phyloP scores from a whole-genome alignment of 768 basidiomycete species.

The Trametes gibbosa region DNA sequence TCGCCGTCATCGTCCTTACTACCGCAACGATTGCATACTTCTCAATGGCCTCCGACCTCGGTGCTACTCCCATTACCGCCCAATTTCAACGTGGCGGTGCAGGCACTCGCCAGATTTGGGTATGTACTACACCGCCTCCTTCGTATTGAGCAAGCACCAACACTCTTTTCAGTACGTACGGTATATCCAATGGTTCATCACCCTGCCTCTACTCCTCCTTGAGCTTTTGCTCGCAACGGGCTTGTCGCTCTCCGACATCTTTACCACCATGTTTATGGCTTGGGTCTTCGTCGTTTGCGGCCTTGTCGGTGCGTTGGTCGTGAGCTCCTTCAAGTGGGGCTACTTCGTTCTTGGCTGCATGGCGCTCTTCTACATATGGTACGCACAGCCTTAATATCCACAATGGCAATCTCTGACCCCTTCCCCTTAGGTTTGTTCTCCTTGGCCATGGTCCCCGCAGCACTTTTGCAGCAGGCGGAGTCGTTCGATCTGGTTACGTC shows the following conservation, averaged over 20 bases:
- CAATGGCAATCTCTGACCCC: constrained; percentile 2
- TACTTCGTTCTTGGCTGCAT: constrained; percentile 47
- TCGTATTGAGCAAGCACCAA: neutral
- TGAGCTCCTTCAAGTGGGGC: constrained; percentile 52
- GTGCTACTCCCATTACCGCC: constrained; percentile 41
- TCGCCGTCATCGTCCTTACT: constrained; percentile 44
- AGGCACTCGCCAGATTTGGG: constrained; percentile 40
- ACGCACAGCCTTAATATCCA: constrained; percentile 23
- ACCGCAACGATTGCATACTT: constrained; percentile 50
- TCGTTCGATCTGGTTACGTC: constrained; percentile 30
- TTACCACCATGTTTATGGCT: constrained; percentile 45
- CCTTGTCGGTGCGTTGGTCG: constrained; percentile 51
- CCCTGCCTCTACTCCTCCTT: constrained; percentile 50
- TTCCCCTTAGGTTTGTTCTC: constrained; percentile 18
- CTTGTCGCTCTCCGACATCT: constrained; percentile 47
- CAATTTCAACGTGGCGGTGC: constrained; percentile 37
- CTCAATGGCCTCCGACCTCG: constrained; percentile 57
- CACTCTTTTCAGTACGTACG: constrained; percentile 40
- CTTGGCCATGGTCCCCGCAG: constrained; percentile 29
- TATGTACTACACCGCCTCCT: constrained; percentile 25
- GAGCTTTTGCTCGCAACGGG: constrained; percentile 45
- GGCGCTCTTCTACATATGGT: constrained; percentile 51
- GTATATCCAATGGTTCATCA: constrained; percentile 58
- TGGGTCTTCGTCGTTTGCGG: constrained; percentile 44
- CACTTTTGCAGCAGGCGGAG: constrained; percentile 24